Percentiles rank a stretch among this genome's conserved stretches.
Conservation (phyloP, 352 stramenopile species). For the Phytophthora hibernalis region DNA sequence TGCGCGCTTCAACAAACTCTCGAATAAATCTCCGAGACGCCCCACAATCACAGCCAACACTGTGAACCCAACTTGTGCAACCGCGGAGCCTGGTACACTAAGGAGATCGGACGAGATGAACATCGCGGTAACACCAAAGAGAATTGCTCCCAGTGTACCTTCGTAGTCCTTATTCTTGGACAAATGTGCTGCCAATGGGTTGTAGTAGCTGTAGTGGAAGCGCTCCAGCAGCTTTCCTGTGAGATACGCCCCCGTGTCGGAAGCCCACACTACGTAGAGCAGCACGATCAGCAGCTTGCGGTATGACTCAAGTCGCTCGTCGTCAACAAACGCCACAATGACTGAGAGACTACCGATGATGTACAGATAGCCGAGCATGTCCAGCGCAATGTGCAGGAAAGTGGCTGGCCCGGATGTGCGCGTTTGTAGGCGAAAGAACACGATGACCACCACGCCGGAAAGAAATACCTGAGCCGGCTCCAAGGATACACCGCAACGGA, state of each 20-base stretch:
- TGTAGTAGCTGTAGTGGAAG: slow-evolving; percentile 87
- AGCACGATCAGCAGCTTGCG: slow-evolving; percentile 75
- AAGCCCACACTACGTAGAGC: slow-evolving; percentile 78
- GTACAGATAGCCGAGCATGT: slow-evolving; percentile 74
- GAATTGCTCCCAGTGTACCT: slow-evolving; percentile 90
- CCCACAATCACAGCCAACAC: slow-evolving; percentile 93
- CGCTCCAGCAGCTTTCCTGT: slow-evolving; percentile 89
- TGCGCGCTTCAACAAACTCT: slow-evolving; percentile 96
- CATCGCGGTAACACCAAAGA: slow-evolving; percentile 89
- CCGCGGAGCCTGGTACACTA: slow-evolving; percentile 70
- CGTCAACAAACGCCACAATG: slow-evolving; percentile 72
- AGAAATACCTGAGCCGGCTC: slow-evolving; percentile 61
- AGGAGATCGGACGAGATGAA: slow-evolving; percentile 80
- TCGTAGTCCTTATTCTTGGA: slow-evolving; percentile 98
- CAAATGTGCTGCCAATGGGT: slow-evolving; percentile 86
- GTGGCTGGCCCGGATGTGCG: slow-evolving; percentile 29
- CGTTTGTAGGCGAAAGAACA: slow-evolving; percentile 59
- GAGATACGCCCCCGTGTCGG: slow-evolving; percentile 95
- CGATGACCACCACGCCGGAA: slow-evolving; percentile 59
- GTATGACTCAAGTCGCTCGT: slow-evolving; percentile 57
- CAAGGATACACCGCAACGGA: slow-evolving; percentile 59
- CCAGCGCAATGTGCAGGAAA: slow-evolving; percentile 61
- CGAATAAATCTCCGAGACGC: slow-evolving; percentile 95
- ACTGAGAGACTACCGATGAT: slow-evolving; percentile 72
- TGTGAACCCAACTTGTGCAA: slow-evolving; percentile 86